A percentile compares a stretch with the other conserved stretches of the same genome.
Conservation (phyloP, 139 green algal genomes). For the Picochlorum sp. region DNA sequence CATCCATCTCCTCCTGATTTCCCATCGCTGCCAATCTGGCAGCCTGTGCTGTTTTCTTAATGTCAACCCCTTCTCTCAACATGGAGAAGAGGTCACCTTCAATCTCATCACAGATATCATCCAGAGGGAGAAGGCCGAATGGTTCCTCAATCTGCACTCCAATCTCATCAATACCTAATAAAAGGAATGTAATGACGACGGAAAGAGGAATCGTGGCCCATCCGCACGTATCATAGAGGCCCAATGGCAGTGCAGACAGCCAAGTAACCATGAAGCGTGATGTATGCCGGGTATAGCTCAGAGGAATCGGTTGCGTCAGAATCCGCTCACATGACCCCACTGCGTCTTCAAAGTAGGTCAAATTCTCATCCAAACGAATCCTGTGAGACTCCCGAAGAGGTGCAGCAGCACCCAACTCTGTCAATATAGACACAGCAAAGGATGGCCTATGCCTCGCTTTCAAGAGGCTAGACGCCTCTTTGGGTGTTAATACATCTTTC, state of each 20-base stretch:
- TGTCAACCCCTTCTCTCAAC: conserved; percentile 2
- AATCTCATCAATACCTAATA: conserved; percentile 82
- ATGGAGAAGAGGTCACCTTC: conserved; percentile 17
- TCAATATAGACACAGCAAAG: conserved; percentile 26
- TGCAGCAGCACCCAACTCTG: conserved; percentile 2
- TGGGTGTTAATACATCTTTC: conserved; percentile 21
- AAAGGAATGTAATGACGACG: conserved; percentile 52
- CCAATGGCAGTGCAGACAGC: conserved; percentile 13
- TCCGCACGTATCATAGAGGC: conserved; percentile 51
- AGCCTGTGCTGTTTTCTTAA: background rate
- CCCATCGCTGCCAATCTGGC: too few species aligned
- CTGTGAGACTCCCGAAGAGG: conserved; percentile 10
- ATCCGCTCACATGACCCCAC: conserved; percentile 64
- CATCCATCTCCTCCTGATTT: too few species aligned
- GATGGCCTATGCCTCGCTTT: conserved; percentile 24
- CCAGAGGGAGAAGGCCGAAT: conserved; percentile 36
- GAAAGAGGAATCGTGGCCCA: conserved; percentile 53
- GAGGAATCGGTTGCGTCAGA: conserved; percentile 68
- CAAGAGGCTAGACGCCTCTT: conserved; percentile 22
- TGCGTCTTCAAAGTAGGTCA: conserved; percentile 61
- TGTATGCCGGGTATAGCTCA: conserved; percentile 67
- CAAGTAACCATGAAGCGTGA: conserved; percentile 65
- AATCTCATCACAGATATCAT: conserved; percentile 23
- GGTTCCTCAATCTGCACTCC: conserved; percentile 62
- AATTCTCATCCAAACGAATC: conserved; percentile 43